Conservation (phyloP, 345 rosid genomes). For the Mangifera indica region DNA sequence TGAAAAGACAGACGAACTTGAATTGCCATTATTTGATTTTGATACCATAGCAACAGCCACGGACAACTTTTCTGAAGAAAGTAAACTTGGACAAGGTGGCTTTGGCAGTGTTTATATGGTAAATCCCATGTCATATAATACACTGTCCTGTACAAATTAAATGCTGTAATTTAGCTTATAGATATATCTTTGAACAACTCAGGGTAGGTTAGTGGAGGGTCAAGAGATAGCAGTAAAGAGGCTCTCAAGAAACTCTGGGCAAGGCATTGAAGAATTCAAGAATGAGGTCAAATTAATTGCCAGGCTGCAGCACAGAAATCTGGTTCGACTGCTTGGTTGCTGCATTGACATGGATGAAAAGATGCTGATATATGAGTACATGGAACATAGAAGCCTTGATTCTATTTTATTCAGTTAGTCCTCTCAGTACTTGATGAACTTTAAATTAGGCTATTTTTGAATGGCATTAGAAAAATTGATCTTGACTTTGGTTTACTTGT, state of each 20-base stretch:
- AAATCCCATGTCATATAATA: conserved; percentile 17
- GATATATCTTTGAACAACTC: conserved; percentile 8
- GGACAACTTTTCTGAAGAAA: conserved; percentile 41
- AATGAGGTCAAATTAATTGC: conserved; percentile 80
- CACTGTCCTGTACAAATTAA: background rate
- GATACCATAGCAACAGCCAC: conserved; percentile 44
- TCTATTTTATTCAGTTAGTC: conserved; percentile 63
- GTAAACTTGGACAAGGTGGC: conserved; percentile 69
- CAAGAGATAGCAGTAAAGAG: conserved; percentile 78
- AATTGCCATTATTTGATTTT: conserved; percentile 55
- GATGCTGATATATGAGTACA: conserved; percentile 79
- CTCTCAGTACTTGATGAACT: background rate
- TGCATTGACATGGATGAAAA: conserved; percentile 67
- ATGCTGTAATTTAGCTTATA: background rate
- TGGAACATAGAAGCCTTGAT: conserved; percentile 78
- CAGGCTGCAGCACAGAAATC: conserved; percentile 78
- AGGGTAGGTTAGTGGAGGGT: conserved; percentile 63
- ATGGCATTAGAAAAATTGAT: background rate
- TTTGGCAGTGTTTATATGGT: conserved; percentile 86
- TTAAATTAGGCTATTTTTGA: background rate
- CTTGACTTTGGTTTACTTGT: background rate
- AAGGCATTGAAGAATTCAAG: conserved; percentile 80
- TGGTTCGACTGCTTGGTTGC: conserved; percentile 70
- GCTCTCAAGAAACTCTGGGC: conserved; percentile 63
- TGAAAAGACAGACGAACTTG: conserved; percentile 50